These are phyloP conservation scores for Zalaria obscura DNA, from an alignment of 2,329 filamentous ascomycete species.

Conservation along the genomic window DNA sequence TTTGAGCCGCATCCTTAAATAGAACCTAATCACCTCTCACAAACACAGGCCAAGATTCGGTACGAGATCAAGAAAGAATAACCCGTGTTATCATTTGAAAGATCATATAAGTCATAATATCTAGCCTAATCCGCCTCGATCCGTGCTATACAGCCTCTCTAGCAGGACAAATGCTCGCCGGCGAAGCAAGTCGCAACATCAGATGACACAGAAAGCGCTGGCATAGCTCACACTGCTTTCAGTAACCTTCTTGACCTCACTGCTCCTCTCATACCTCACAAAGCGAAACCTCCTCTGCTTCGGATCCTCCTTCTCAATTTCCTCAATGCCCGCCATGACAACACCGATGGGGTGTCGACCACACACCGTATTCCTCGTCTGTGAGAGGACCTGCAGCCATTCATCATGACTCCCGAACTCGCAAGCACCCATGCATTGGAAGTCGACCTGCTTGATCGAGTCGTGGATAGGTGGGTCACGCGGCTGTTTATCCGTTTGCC, in stretches of 20 bases:
- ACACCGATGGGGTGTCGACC: slow-evolving; percentile 91
- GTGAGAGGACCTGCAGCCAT: slow-evolving; percentile 54
- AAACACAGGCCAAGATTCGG: no score
- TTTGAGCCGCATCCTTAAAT: no score
- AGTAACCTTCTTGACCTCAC: slow-evolving; percentile 47
- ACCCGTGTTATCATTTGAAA: no score
- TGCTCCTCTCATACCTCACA: slow-evolving; percentile 76
- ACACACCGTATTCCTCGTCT: slow-evolving; percentile 83
- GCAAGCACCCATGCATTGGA: slow-evolving; percentile 71
- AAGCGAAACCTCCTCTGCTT: slow-evolving; percentile 49
- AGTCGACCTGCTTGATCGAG: slow-evolving; percentile 68
- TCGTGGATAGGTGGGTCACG: slow-evolving; percentile 55
- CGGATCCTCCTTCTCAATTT: slow-evolving; percentile 27
- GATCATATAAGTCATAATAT: no score
- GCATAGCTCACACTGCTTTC: slow-evolving; percentile 94
- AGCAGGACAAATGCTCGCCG: no score
- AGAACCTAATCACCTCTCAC: no score
- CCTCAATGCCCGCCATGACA: slow-evolving; percentile 75
- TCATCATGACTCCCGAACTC: slow-evolving; percentile 56
- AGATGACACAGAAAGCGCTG: slow-evolving; percentile 73
- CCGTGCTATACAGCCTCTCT: no score
- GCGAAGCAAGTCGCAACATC: not conserved
- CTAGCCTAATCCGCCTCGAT: no score
- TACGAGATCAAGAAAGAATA: no score
- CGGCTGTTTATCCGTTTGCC: slow-evolving; percentile 27